Evolutionary conservation across 495 filamentous ascomycete species (phyloP), one percentile per base, ranked within the genome.

Genomic region (Aspergillus haitiensis): DNA sequence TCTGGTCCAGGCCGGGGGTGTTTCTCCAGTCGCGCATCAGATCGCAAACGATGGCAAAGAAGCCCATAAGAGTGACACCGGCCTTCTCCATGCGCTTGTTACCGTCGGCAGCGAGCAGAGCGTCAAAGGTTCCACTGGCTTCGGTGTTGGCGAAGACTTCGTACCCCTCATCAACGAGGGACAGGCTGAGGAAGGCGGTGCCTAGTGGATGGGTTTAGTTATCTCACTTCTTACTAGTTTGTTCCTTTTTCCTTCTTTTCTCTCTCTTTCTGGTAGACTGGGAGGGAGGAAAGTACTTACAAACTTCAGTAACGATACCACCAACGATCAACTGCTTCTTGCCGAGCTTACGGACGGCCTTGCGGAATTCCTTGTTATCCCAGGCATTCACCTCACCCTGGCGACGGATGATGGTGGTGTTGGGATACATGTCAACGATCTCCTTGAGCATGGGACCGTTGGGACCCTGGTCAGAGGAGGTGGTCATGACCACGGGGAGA

Each of bases 381-480:
- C 88, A 92, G 5, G 89, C 89, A 62, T 92, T 80, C 62, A 92
- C 89, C 64, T 92, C 88, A 36, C 89, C 89, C 55, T 88, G 78
- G 37, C 89, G 84, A 59, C 75, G 78, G 68, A 93, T 83, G 15
- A 90, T 71, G 3, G 87, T 82, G 9, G 87, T 82, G 34, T 82
- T 77, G 32, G 89, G 88, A 66, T 88, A 85, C 83, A 88, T 81
- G 5, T 83, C 77, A 4, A 78, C 61, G 57, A 93, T 88, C 67
- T 91, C 89, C 66, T 87, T 83, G 7, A 88, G 86, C 31, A 92
- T 72, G 2, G 77, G 81, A 9, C 89, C 89, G 68, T 93, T 92
- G 46, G 74, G 73, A n/a, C 75, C 77, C 0, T 64, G 68, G 60
- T 91, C 78, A 12, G 88, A 85, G 16, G 86, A 89, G 11, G 83